These are phyloP conservation scores for Pleurotus sapidus DNA, from an alignment of 768 basidiomycete species.

Conservation along the genomic window DNA sequence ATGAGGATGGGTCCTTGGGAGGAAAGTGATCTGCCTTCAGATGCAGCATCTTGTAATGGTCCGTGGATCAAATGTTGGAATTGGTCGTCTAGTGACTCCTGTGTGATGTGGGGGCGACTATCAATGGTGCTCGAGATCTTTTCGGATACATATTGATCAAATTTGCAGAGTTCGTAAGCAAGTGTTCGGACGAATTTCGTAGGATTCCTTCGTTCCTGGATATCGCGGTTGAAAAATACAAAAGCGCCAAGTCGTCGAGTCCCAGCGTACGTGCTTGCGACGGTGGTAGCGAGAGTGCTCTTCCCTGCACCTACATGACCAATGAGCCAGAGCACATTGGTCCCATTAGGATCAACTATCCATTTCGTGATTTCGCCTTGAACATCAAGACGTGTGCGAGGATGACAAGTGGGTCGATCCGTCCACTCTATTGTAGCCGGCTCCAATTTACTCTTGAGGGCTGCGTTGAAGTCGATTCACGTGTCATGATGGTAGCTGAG, in stretches of 20 bases:
- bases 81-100: constrained; percentile 24
- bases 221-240: constrained; percentile 28
- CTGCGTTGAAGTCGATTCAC: background rate
- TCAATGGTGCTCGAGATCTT: constrained; percentile 22
- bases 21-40: background rate
- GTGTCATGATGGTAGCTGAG: background rate
- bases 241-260: constrained; percentile 32
- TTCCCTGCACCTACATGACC: constrained; percentile 20
- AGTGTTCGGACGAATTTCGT: constrained; percentile 28
- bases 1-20: background rate
- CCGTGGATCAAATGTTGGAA: constrained; percentile 29
- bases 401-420: constrained; percentile 1
- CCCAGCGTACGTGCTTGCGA: constrained; percentile 27
- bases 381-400: constrained; percentile 1
- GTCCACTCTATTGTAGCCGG: constrained; percentile 3
- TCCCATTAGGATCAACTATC: background rate
- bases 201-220: constrained; percentile 25
- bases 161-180: constrained; percentile 29
- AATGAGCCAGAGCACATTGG: constrained; percentile 15
- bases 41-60: constrained; percentile 14
- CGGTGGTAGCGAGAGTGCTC: constrained; percentile 30
- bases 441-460: background rate
- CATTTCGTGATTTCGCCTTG: constrained; percentile 1
- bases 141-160: constrained; percentile 24
- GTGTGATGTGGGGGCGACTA: constrained; percentile 22